These are phyloP conservation scores for Takakia lepidozioides DNA, from an alignment of 225 moss, liverwort and hornwort species.

Conservation along the genomic window DNA sequence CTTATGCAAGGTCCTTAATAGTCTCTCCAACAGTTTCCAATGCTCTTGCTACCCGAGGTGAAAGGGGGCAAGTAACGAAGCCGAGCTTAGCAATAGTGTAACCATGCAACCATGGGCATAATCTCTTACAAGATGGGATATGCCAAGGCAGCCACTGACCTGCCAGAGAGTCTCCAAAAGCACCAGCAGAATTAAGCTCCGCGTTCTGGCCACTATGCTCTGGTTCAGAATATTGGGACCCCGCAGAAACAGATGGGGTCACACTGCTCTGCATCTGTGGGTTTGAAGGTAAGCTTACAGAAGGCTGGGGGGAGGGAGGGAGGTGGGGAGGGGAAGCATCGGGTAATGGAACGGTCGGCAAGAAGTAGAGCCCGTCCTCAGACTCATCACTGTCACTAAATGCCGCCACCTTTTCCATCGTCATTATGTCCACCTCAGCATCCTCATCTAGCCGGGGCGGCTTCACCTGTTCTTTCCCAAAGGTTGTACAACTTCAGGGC, in stretches of 20 bases:
- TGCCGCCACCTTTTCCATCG: constrained; percentile 84
- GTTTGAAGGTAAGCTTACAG: constrained; percentile 25
- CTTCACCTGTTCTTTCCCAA: constrained; percentile 75
- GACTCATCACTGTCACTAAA: constrained; percentile 97
- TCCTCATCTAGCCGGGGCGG: constrained; percentile 72
- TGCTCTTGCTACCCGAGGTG: too few species aligned
- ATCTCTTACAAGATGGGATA: too few species aligned
- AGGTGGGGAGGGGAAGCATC: constrained; percentile 71
- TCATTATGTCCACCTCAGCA: constrained; percentile 88
- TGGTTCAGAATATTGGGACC: constrained; percentile 74
- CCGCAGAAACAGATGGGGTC: constrained; percentile 78
- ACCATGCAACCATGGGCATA: too few species aligned
- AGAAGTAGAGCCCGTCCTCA: constrained; percentile 86
- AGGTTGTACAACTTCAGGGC: too few species aligned
- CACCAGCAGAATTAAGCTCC: constrained; percentile 55
- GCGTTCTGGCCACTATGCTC: constrained; percentile 45
- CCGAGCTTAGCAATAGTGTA: too few species aligned
- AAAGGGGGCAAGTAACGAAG: too few species aligned
- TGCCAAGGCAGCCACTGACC: too few species aligned
- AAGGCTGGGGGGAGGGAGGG: constrained; percentile 38
- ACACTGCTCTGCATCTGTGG: constrained; percentile 28
- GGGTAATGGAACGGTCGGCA: constrained; percentile 77
- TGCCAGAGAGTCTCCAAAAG: constrained; percentile 6
- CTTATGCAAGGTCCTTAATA: too few species aligned
- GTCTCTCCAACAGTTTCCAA: too few species aligned